Conservation (phyloP, 2,329 filamentous ascomycete genomes). For the Colletotrichum sp. region DNA sequence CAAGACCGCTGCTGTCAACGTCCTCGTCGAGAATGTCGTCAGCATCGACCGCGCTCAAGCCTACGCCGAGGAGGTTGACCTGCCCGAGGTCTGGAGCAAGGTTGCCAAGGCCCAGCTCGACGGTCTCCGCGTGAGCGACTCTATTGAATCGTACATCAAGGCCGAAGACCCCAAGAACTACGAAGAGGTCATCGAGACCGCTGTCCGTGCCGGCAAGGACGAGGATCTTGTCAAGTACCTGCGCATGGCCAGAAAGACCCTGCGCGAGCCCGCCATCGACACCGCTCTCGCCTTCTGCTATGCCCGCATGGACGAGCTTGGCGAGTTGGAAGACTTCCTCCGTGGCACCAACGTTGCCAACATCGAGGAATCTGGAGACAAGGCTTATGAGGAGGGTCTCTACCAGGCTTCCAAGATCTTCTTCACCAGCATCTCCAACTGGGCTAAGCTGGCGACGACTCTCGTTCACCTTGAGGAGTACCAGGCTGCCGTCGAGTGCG, state of each 20-base stretch:
- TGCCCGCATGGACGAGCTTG: constrained; percentile 87
- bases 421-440: constrained; percentile 98
- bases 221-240: constrained; percentile 97
- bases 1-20: constrained; percentile 84
- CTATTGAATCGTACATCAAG: constrained; percentile 97
- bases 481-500: constrained; percentile 96
- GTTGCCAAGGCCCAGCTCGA: constrained; percentile 98
- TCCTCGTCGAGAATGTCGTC: constrained; percentile 94
- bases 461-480: constrained; percentile 97
- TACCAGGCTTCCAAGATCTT: constrained; percentile 97
- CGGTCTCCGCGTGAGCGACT: constrained; percentile 88
- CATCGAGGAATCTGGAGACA: constrained; percentile 95
- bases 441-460: constrained; percentile 97
- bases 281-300: constrained; percentile 94
- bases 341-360: constrained; percentile 93
- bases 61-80: constrained; percentile 92
- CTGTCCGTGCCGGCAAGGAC: constrained; percentile 94
- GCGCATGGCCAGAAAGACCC: constrained; percentile 95
- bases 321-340: constrained; percentile 95
- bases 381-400: constrained; percentile 92
- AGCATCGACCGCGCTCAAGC: constrained; percentile 97
- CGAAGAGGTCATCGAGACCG: constrained; percentile 93
- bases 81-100: constrained; percentile 96
- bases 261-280: constrained; percentile 91
- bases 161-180: constrained; percentile 93